A percentile compares a stretch with the other conserved stretches of the same genome.
Conservation (phyloP, 2,329 filamentous ascomycete genomes). For the Penicillium sp. region DNA sequence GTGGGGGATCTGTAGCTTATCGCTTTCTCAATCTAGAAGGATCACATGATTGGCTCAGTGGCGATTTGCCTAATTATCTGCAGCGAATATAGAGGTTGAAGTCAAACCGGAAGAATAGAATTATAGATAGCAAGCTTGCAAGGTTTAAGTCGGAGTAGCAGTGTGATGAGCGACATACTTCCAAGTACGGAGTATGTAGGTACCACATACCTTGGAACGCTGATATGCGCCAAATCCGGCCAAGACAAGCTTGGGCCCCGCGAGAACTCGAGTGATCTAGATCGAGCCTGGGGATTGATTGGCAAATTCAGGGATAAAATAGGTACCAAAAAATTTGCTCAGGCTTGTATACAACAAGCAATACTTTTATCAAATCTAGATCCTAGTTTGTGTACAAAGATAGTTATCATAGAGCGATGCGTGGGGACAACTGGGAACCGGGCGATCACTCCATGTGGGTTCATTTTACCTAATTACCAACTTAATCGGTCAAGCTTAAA, state of each 20-base stretch:
- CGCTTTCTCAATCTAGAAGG: constrained; percentile 1
- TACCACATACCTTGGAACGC: neutral
- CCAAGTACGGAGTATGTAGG: too few relatives aligned
- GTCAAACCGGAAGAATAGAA: neutral
- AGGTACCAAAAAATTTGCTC: too few relatives aligned
- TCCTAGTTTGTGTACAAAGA: neutral
- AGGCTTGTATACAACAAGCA: neutral
- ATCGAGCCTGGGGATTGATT: neutral
- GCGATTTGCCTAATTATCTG: neutral
- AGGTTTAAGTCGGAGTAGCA: neutral
- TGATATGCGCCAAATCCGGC: neutral
- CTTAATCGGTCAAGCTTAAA: neutral
- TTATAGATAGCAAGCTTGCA: neutral
- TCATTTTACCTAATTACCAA: neutral
- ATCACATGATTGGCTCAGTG: constrained; percentile 8
- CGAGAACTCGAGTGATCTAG: constrained; percentile 3
- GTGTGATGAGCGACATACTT: too few relatives aligned
- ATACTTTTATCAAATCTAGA: too few relatives aligned
- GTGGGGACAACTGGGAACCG: neutral
- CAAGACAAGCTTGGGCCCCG: constrained; percentile 5
- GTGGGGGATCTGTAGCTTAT: constrained; percentile 9
- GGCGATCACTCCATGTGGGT: constrained; percentile 1
- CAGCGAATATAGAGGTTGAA: neutral
- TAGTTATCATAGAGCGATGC: neutral
- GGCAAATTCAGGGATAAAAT: too few relatives aligned